Conservation (phyloP, 2,329 filamentous ascomycete species). For the Lithohypha guttulata region DNA sequence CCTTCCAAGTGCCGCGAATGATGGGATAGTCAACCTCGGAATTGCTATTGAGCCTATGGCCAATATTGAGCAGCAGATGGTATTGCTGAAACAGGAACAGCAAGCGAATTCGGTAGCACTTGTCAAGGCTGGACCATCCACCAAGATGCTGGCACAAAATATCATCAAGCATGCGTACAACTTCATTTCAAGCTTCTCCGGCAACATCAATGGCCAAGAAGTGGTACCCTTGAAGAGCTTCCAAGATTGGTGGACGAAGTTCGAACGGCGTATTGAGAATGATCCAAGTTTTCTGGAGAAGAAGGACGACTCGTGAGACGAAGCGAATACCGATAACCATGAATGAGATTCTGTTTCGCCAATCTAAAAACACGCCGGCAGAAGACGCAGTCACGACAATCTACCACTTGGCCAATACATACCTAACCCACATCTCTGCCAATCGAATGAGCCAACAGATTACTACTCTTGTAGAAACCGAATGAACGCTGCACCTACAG, state of each 20-base stretch:
- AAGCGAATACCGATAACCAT: background rate
- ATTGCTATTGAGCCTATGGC: conserved; percentile 69
- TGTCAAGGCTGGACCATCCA: conserved; percentile 37
- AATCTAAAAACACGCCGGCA: too few relatives aligned
- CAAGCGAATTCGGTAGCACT: conserved; percentile 25
- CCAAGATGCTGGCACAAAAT: conserved; percentile 71
- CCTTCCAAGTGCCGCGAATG: conserved; percentile 27
- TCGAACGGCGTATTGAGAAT: conserved; percentile 72
- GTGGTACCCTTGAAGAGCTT: conserved; percentile 91
- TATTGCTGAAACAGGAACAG: conserved; percentile 39
- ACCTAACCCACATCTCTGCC: background rate
- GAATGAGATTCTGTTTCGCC: too few relatives aligned
- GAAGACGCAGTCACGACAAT: too few relatives aligned
- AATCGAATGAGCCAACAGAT: background rate
- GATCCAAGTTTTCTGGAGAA: conserved; percentile 83
- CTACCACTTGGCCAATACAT: too few relatives aligned
- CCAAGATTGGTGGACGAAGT: conserved; percentile 96
- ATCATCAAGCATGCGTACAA: conserved; percentile 98
- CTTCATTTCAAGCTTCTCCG: conserved; percentile 79
- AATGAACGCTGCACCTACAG: conserved; percentile 62
- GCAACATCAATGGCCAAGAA: conserved; percentile 57
- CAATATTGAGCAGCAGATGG: conserved; percentile 60
- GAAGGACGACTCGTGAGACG: conserved; percentile 39
- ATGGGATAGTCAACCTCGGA: conserved; percentile 44
- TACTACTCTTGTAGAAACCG: conserved; percentile 56